These are phyloP conservation scores for Cenchrus purpureus DNA, from an alignment of 176 grass and related monocot species.

Conservation along the genomic window DNA sequence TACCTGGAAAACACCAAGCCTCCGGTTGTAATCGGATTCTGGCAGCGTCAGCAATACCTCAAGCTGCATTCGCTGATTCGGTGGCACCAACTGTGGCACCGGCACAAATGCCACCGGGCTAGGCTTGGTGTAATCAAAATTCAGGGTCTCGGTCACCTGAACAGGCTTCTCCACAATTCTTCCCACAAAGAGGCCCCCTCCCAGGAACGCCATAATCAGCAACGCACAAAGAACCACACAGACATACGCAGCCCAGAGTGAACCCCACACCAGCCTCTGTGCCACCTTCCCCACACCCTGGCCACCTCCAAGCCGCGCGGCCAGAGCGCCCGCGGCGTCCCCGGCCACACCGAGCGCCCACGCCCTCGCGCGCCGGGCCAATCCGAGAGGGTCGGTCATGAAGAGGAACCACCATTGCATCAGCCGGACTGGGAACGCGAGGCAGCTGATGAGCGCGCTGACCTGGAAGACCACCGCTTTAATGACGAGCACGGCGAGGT, in stretches of 20 bases:
- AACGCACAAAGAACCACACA: constrained; percentile 61
- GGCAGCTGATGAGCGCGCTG: constrained; percentile 50
- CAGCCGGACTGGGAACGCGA: constrained; percentile 71
- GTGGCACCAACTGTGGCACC: constrained; percentile 50
- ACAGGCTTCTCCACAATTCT: constrained; percentile 70
- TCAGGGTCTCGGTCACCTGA: constrained; percentile 69
- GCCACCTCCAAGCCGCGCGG: constrained; percentile 36
- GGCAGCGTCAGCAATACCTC: constrained; percentile 76
- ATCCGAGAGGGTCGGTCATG: constrained; percentile 59
- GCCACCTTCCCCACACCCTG: constrained; percentile 46
- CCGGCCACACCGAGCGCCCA: constrained; percentile 44
- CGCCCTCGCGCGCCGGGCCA: constrained; percentile 36
- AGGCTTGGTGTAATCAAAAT: constrained; percentile 89
- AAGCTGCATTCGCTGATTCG: constrained; percentile 73
- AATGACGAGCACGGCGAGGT: constrained; percentile 53
- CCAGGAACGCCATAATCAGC: constrained; percentile 69
- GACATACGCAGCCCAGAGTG: constrained; percentile 79
- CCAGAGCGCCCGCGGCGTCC: constrained; percentile 36
- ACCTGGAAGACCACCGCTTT: constrained; percentile 74
- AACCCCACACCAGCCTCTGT: constrained; percentile 62
- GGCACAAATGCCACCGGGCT: constrained; percentile 70
- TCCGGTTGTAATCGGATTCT: constrained; percentile 86
- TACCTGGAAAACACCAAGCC: constrained; percentile 93
- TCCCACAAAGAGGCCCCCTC: constrained; percentile 59
- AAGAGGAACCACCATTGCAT: constrained; percentile 63